Conservation (phyloP, 176 grass and related monocot species). For the Alopecurus myosuroides region DNA sequence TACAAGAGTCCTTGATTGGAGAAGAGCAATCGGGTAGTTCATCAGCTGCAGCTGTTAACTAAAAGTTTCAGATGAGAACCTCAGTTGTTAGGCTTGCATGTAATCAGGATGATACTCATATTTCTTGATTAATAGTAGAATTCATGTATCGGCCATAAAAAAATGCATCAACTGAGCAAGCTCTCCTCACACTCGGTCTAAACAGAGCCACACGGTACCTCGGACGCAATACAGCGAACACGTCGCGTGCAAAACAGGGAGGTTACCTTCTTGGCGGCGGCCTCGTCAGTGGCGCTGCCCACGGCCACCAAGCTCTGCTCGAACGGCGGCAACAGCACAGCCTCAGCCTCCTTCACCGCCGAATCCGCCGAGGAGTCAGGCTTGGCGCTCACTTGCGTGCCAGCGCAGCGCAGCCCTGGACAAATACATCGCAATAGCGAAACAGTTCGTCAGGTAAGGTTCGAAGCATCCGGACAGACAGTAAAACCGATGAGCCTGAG, state of each 20-base stretch:
- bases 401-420: conserved; percentile 7
- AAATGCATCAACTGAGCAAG: neutral
- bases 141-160: no score
- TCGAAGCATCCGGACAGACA: neutral
- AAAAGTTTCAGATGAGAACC: no score
- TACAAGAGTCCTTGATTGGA: neutral
- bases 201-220: neutral
- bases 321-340: conserved; percentile 7
- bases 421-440: neutral
- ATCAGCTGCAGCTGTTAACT: neutral
- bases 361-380: neutral
- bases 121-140: no score
- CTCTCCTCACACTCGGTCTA: neutral
- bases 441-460: neutral
- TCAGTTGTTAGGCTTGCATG: no score
- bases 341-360: neutral
- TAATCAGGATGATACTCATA: no score
- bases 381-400: conserved; percentile 7
- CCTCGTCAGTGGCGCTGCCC: neutral
- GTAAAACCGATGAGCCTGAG: neutral
- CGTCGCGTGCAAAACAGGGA: neutral
- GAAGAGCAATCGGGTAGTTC: neutral
- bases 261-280: neutral
- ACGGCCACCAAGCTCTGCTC: conserved; percentile 10
- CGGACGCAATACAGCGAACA: conserved; percentile 11